A percentile compares a stretch with the other conserved stretches of the same genome.
These are phyloP conservation scores for Leishmania tropica DNA, from an alignment of 208 protist species.

Conservation along the genomic window DNA sequence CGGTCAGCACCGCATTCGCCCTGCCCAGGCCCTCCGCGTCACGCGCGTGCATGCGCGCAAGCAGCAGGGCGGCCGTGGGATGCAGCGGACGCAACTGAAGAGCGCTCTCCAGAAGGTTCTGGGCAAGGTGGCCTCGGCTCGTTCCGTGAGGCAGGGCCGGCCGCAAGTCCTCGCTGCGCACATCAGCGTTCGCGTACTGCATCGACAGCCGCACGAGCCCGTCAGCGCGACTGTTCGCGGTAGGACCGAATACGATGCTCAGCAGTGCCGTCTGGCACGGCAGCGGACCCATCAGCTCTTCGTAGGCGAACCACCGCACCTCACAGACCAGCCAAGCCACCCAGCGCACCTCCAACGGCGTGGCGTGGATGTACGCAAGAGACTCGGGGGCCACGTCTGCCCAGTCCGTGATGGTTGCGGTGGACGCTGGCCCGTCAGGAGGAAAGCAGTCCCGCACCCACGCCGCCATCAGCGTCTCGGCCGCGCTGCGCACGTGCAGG, in stretches of 20 bases:
- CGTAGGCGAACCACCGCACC: conserved; percentile 27
- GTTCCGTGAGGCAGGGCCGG: conserved; percentile 16
- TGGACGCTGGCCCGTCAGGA: not conserved
- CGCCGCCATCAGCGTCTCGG: conserved; percentile 12
- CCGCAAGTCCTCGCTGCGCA: conserved; percentile 18
- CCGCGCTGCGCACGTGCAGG: conserved; percentile 10
- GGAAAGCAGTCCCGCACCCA: conserved; percentile 32
- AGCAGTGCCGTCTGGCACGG: conserved; percentile 9
- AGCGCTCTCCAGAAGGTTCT: conserved; percentile 35
- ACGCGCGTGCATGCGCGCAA: conserved; percentile 31
- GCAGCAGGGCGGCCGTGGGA: conserved; percentile 24
- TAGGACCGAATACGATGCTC: conserved; percentile 16
- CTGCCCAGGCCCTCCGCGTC: conserved; percentile 5
- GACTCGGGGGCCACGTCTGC: conserved; percentile 3
- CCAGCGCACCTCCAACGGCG: conserved; percentile 26
- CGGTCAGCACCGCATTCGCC: conserved; percentile 20
- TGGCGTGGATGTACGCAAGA: conserved; percentile 4
- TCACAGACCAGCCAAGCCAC: conserved; percentile 30
- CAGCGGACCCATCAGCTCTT: conserved; percentile 15
- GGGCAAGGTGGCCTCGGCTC: conserved; percentile 18
- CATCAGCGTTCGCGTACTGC: conserved; percentile 27
- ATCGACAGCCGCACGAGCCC: conserved; percentile 27
- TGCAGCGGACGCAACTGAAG: conserved; percentile 24
- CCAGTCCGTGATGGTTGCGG: conserved; percentile 14
- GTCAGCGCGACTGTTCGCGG: conserved; percentile 10